Evolutionary conservation across 306 rosid genomes (phyloP).

Genomic region (Oemleria cerasiformis): DNA sequence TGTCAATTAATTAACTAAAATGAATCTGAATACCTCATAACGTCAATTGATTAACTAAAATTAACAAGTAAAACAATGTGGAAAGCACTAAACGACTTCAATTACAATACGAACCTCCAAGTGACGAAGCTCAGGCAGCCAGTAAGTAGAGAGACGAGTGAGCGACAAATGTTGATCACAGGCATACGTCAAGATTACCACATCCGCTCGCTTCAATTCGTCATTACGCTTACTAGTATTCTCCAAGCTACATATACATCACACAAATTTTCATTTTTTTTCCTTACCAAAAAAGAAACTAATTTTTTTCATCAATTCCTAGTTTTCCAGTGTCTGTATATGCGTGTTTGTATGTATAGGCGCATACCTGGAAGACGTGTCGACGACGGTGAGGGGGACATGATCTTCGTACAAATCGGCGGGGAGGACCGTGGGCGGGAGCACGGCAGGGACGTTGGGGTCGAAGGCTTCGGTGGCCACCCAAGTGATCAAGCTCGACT

Average conservation of each 20-base stretch:
- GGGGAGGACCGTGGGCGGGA: slow-evolving; percentile 71
- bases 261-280: not conserved
- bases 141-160: slow-evolving; percentile 55
- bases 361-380: slow-evolving; percentile 70
- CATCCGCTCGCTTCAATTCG: slow-evolving; percentile 82
- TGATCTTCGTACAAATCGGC: slow-evolving; percentile 62
- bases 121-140: slow-evolving; percentile 68
- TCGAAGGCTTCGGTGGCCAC: slow-evolving; percentile 62
- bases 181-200: slow-evolving; percentile 69
- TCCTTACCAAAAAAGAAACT: not conserved
- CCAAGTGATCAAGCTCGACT: slow-evolving; percentile 69
- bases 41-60: not conserved
- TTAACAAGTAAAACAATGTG: not conserved
- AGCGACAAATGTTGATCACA: slow-evolving; percentile 64
- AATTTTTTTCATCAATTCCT: not conserved
- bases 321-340: not conserved
- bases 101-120: slow-evolving; percentile 41
- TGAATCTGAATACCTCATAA: not conserved
- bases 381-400: slow-evolving; percentile 69
- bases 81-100: not conserved
- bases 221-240: slow-evolving; percentile 60
- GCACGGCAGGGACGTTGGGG: slow-evolving; percentile 54
- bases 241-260: slow-evolving; percentile 48
- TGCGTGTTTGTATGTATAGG: not conserved
- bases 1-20: not conserved